A percentile compares a stretch with the other conserved stretches of the same genome.
phyloP scores from a whole-genome alignment of 208 protist genomes.

The Wallacemonas rigidus region DNA sequence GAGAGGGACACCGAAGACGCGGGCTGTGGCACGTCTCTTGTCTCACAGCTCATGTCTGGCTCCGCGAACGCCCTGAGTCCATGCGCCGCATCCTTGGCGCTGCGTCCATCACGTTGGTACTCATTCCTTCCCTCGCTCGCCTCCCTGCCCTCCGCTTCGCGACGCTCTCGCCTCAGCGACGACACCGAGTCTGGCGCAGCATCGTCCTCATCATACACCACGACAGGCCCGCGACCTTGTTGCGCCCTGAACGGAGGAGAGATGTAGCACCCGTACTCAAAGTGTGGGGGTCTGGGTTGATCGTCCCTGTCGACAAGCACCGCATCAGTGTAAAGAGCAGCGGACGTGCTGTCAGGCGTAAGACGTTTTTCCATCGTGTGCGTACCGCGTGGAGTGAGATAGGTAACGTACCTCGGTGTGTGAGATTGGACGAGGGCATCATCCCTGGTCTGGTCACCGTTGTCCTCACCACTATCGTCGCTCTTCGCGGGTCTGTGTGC shows the following conservation, averaged over 20 bases:
- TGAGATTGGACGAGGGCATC: not conserved
- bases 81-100: too few species aligned
- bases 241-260: conserved; percentile 3
- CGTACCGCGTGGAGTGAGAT: conserved; percentile 7
- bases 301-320: too few species aligned
- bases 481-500: too few species aligned
- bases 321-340: not conserved
- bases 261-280: conserved; percentile 8
- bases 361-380: not conserved
- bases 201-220: not conserved
- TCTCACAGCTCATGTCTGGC: too few species aligned
- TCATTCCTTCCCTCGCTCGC: too few species aligned
- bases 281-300: not conserved
- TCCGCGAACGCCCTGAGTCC: too few species aligned
- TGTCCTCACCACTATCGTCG: not conserved
- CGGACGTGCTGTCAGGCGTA: not conserved
- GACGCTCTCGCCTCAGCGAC: too few species aligned
- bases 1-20: too few species aligned
- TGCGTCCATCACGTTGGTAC: too few species aligned
- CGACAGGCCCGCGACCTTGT: not conserved
- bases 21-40: too few species aligned
- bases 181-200: not conserved
- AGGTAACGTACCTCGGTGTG: conserved; percentile 3
- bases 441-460: not conserved
- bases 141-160: too few species aligned